phyloP scores from a whole-genome alignment of 768 basidiomycete genomes.

The Lactarius pseudohatsudake region DNA sequence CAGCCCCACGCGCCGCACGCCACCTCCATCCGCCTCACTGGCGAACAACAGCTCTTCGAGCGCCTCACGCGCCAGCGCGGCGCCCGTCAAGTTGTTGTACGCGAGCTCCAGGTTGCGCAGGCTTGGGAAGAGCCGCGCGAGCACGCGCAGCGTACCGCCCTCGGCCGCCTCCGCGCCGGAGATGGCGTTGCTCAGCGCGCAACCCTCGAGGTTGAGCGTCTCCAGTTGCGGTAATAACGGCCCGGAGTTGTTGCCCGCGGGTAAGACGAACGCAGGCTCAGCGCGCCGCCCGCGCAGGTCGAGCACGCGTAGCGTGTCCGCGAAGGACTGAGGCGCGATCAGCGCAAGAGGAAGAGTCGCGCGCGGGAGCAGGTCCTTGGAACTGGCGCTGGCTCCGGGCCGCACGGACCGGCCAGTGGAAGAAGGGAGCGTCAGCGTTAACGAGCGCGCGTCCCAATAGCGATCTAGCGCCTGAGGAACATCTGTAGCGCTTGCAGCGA shows the following conservation, averaged over 20 bases:
- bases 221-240: conserved; percentile 64
- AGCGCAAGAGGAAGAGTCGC: conserved; percentile 27
- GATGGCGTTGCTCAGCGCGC: conserved; percentile 61
- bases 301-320: conserved; percentile 41
- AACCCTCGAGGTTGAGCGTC: conserved; percentile 73
- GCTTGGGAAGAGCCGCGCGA: conserved; percentile 69
- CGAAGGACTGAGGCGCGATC: conserved; percentile 26
- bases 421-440: conserved; percentile 25
- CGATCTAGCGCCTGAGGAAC: conserved; percentile 20
- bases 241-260: conserved; percentile 33
- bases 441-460: conserved; percentile 24
- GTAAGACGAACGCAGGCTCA: conserved; percentile 65
- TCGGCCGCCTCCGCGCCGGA: conserved; percentile 45
- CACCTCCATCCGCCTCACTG: neutral
- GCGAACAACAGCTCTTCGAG: conserved; percentile 52
- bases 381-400: neutral
- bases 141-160: conserved; percentile 56
- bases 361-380: conserved; percentile 18
- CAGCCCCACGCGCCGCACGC: conserved; percentile 48
- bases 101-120: conserved; percentile 69
- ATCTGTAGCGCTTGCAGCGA: conserved; percentile 27
- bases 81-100: conserved; percentile 65
- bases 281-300: conserved; percentile 62
- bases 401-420: conserved; percentile 16
- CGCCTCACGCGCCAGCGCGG: conserved; percentile 48